Evolutionary conservation across 805 yeast genomes (phyloP), one percentile per base, ranked within the genome.

Genomic region (Kodamaea sagamina): DNA sequence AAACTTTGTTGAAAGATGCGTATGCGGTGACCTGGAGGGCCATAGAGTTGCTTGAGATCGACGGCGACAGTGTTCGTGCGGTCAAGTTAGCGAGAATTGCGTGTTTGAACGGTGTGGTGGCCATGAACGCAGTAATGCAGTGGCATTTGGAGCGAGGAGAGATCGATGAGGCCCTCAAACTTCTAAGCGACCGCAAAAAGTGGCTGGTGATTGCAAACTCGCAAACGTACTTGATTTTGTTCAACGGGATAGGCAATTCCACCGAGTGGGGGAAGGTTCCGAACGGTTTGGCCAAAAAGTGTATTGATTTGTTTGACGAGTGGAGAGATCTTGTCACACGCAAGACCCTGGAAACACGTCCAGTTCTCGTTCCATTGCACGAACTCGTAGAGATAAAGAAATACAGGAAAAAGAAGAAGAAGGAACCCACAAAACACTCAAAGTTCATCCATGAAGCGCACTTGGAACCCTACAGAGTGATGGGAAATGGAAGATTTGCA

Each of bases 111-210:
- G 51, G 51, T 4, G 25, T 42, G 2, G 86, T 81, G 24, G 86
- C 79, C 1, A 75, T 80, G 78, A 86, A 86, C 49, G 69, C 75
- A n/a, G 68, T 86, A 0, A 57, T 81, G 54, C 71, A 75, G 46
- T 73, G 79, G 67, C 65, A 72, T 32, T 60, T 82, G 3, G 58
- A 58, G 6, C 52, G 65, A 6, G 70, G 74, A 2, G 71, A 72
- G 16, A 57, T 72, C 0, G 71, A 73, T 35, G 69, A 67, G 6
- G 84, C 85, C 0, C 43, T 82, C 18, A 76, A 76, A 31, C 50
- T 78, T 13, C 72, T 72, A 46, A 71, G 73, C 39, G 72, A 76
- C 62, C 66, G 87, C 39, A 81, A 79, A 51, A 84, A 82, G 55
- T 77, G 86, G 81, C 77, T 75, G 1, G 71, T 81, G 9, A 73